Conservation (phyloP, 306 rosid genomes). For the Canavalia ensiformis region DNA sequence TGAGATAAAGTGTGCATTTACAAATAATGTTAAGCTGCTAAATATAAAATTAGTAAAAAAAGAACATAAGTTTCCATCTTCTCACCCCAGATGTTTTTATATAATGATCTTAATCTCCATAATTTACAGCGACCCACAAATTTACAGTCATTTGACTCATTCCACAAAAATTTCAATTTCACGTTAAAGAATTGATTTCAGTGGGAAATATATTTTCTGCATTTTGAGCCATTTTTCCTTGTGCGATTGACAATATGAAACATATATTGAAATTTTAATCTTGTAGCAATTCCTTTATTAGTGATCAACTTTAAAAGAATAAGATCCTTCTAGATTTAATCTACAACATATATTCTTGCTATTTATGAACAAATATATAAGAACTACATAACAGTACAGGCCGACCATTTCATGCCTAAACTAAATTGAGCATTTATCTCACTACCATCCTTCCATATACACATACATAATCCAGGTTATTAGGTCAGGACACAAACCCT, state of each 20-base stretch:
- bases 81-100: conserved; percentile 3
- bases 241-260: not conserved
- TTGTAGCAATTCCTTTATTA: not conserved
- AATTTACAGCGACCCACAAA: conserved; percentile 9
- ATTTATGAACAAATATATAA: not conserved
- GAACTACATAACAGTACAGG: not conserved
- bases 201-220: not conserved
- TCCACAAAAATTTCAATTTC: conserved; percentile 2
- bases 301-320: not conserved
- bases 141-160: conserved; percentile 21
- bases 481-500: not conserved
- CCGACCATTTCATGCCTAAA: conserved; percentile 16
- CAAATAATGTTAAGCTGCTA: conserved; percentile 5
- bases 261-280: not conserved
- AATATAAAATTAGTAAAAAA: conserved; percentile 10
- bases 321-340: conserved; percentile 18
- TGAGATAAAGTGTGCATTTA: not conserved
- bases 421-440: conserved; percentile 5
- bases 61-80: not conserved
- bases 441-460: conserved; percentile 9
- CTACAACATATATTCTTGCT: not conserved
- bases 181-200: conserved; percentile 8
- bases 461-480: not conserved
- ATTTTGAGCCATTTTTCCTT: not conserved
- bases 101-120: not conserved